Evolutionary conservation across 2,329 filamentous ascomycete species (phyloP).

Genomic region (Colletotrichum sp.): DNA sequence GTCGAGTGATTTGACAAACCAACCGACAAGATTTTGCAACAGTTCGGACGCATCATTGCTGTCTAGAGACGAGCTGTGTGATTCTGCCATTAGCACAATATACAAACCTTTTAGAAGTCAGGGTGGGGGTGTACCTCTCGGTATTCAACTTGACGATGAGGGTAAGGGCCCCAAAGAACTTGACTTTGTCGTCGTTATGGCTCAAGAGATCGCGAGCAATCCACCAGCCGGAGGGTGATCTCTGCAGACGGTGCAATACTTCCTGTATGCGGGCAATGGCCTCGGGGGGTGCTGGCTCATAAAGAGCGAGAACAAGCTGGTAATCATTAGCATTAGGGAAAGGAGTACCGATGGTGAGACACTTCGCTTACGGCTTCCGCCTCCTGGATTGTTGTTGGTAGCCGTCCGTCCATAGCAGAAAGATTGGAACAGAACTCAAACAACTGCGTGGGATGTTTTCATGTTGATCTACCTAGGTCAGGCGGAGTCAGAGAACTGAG

Average conservation of each 20-base stretch:
- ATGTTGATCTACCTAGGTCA: neutral
- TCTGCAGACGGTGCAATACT: conserved; percentile 79
- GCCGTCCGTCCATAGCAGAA: conserved; percentile 8
- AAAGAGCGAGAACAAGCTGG: conserved; percentile 57
- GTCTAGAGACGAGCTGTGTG: conserved; percentile 52
- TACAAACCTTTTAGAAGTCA: too few relatives aligned
- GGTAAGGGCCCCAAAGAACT: conserved; percentile 92
- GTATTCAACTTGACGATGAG: conserved; percentile 94
- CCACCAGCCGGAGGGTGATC: conserved; percentile 82
- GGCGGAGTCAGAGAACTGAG: neutral
- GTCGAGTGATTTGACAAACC: conserved; percentile 62
- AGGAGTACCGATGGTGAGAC: neutral
- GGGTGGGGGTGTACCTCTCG: conserved; percentile 63
- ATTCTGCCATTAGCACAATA: neutral
- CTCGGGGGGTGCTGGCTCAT: conserved; percentile 55
- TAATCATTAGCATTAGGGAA: neutral
- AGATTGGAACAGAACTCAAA: neutral
- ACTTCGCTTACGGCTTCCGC: conserved; percentile 16
- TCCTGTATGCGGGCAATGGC: conserved; percentile 66
- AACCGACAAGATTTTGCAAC: conserved; percentile 64
- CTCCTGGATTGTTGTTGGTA: conserved; percentile 14
- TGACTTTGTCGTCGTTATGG: conserved; percentile 74
- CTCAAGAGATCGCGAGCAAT: conserved; percentile 78
- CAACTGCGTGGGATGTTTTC: neutral
- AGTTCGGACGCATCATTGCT: conserved; percentile 64